Evolutionary conservation across 2,329 filamentous ascomycete species (phyloP).

Genomic region (Cryoendolithus antarcticus): DNA sequence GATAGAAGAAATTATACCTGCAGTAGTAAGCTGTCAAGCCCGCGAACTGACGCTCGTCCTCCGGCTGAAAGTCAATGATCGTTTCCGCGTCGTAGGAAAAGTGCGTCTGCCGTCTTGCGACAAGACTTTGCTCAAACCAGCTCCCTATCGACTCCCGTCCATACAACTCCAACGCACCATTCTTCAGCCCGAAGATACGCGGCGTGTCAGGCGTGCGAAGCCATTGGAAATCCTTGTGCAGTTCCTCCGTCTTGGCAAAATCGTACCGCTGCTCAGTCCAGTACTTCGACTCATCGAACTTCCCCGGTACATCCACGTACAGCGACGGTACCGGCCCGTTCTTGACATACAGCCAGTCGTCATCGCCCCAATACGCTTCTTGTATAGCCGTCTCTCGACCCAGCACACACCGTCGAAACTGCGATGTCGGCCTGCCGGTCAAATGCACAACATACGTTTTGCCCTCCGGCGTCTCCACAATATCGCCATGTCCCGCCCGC

Average conservation of each 20-base stretch:
- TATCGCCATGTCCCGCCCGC: slow-evolving; percentile 38
- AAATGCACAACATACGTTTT: slow-evolving; percentile 39
- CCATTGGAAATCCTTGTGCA: slow-evolving; percentile 6
- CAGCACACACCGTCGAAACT: slow-evolving; percentile 32
- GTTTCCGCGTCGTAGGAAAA: slow-evolving; percentile 6
- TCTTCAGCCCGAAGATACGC: slow-evolving; percentile 2
- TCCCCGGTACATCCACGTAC: slow-evolving; percentile 4
- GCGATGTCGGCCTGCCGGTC: slow-evolving; percentile 34
- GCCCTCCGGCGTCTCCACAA: slow-evolving; percentile 34
- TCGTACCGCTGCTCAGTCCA: slow-evolving; percentile 5
- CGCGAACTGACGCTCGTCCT: slow-evolving; percentile 5
- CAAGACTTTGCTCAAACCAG: slow-evolving; percentile 4
- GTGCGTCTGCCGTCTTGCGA: slow-evolving; percentile 5
- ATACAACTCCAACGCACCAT: slow-evolving; percentile 1
- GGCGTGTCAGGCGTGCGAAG: slow-evolving; percentile 4
- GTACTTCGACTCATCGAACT: slow-evolving; percentile 3
- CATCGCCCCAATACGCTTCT: slow-evolving; percentile 36
- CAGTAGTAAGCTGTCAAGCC: slow-evolving; percentile 6
- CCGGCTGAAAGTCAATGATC: slow-evolving; percentile 3
- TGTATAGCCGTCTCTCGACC: slow-evolving; percentile 41
- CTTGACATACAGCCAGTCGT: slow-evolving; percentile 41
- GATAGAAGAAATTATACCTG: slow-evolving; percentile 6
- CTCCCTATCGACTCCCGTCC: slow-evolving; percentile 3
- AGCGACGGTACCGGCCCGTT: slow-evolving; percentile 18
- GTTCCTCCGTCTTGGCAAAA: slow-evolving; percentile 1